phyloP scores from a whole-genome alignment of 1,139 yeast species.

The Sugiyamaella grinbergsii region DNA sequence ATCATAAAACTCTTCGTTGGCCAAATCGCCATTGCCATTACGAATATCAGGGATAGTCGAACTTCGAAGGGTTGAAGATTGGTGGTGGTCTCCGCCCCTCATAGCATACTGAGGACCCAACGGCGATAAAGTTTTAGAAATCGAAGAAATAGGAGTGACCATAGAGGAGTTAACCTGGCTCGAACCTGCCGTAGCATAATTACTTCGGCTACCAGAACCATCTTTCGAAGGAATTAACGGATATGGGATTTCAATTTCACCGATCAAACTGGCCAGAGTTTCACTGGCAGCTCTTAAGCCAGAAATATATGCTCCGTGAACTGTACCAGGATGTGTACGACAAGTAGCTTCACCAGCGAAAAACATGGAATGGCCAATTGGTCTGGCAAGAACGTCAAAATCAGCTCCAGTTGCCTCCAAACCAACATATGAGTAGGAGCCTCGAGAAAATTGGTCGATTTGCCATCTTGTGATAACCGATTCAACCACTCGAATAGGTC shows the following conservation, averaged over 20 bases:
- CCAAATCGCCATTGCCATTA: conserved; percentile 15
- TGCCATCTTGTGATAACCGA: conserved; percentile 50
- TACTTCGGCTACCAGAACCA: conserved; percentile 19
- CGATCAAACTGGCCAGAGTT: conserved; percentile 45
- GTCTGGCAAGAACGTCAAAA: conserved; percentile 47
- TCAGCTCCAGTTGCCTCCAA: conserved; percentile 48
- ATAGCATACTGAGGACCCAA: conserved; percentile 20
- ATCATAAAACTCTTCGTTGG: conserved; percentile 14
- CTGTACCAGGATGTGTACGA: conserved; percentile 48
- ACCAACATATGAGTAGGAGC: conserved; percentile 49
- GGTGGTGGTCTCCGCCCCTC: conserved; percentile 13
- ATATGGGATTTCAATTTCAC: conserved; percentile 46
- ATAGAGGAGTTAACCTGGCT: conserved; percentile 22
- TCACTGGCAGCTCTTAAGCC: conserved; percentile 49
- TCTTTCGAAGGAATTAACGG: conserved; percentile 42
- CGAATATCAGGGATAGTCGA: conserved; percentile 2
- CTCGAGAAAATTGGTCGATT: conserved; percentile 45
- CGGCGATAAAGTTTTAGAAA: conserved; percentile 21
- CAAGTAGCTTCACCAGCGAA: conserved; percentile 53
- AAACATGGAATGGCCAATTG: conserved; percentile 43
- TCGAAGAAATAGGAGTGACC: conserved; percentile 23
- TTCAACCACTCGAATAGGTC: conserved; percentile 40
- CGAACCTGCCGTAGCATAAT: conserved; percentile 22
- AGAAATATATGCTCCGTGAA: conserved; percentile 50
- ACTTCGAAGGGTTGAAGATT: conserved; percentile 11